phyloP scores from a whole-genome alignment of 768 basidiomycete species.

The Sarcodon sp. region DNA sequence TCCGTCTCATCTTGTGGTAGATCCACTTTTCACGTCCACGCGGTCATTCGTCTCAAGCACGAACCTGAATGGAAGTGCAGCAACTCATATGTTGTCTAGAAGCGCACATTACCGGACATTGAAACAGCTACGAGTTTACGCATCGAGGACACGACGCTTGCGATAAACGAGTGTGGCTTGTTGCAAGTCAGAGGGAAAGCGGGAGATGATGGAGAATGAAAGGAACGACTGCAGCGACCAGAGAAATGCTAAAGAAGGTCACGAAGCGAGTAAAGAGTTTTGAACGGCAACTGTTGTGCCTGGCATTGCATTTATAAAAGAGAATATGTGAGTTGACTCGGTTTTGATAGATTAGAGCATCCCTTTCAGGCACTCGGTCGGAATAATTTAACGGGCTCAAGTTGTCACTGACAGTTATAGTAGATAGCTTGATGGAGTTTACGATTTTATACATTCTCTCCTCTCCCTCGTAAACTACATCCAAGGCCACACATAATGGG shows the following conservation, averaged over 20 bases:
- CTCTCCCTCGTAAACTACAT: too few relatives aligned
- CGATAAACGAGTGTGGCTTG: constrained; percentile 78
- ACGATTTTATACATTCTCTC: too few relatives aligned
- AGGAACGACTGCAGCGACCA: constrained; percentile 43
- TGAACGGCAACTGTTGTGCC: too few relatives aligned
- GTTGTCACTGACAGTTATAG: too few relatives aligned
- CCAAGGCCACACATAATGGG: too few relatives aligned
- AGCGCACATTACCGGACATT: constrained; percentile 66
- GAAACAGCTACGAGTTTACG: constrained; percentile 72
- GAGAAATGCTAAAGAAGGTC: constrained; percentile 56
- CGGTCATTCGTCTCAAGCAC: constrained; percentile 46
- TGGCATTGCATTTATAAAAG: too few relatives aligned
- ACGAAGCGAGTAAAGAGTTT: constrained; percentile 48
- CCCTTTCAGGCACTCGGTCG: neutral
- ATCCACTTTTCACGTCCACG: constrained; percentile 36
- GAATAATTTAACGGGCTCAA: too few relatives aligned
- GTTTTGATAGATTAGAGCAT: neutral
- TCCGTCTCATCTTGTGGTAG: constrained; percentile 15
- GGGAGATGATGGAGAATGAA: constrained; percentile 20
- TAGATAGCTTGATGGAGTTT: too few relatives aligned
- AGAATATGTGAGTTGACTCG: too few relatives aligned
- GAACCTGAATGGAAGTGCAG: constrained; percentile 56
- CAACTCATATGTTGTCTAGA: constrained; percentile 52
- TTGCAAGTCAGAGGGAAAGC: constrained; percentile 30
- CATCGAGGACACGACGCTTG: constrained; percentile 79